Conservation (phyloP, 352 stramenopile species). For the Globisporangium camurandrum region DNA sequence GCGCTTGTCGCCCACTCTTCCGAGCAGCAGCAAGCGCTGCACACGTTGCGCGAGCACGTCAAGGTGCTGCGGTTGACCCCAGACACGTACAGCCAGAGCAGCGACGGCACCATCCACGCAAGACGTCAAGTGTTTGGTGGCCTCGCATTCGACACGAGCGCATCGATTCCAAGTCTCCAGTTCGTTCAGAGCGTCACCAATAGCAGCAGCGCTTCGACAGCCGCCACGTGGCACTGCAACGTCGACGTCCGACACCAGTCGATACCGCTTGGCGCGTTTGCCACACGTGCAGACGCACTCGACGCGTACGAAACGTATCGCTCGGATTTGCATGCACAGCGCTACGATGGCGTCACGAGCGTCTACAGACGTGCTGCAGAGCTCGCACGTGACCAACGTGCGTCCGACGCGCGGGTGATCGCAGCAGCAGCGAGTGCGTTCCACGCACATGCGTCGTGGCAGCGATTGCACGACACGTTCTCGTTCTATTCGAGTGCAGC, state of each 20-base stretch:
- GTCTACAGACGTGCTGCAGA: slow-evolving; percentile 20
- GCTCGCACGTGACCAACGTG: slow-evolving; percentile 16
- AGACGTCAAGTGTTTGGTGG: slow-evolving; percentile 9
- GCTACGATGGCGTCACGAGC: slow-evolving; percentile 16
- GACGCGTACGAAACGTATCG: slow-evolving; percentile 38
- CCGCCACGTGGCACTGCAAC: slow-evolving; percentile 40
- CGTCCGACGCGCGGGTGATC: slow-evolving; percentile 25
- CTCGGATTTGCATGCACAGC: slow-evolving; percentile 17
- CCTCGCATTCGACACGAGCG: slow-evolving; percentile 22
- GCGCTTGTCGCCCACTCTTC: slow-evolving; percentile 15
- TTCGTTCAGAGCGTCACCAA: slow-evolving; percentile 2
- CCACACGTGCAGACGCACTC: slow-evolving; percentile 29
- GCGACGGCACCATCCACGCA: slow-evolving; percentile 1
- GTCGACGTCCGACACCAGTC: slow-evolving; percentile 32
- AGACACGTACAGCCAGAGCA: not conserved
- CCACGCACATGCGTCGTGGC: slow-evolving; percentile 28
- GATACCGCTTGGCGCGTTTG: slow-evolving; percentile 29
- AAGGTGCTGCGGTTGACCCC: not conserved
- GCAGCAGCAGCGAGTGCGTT: slow-evolving; percentile 31
- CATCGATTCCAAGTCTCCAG: slow-evolving; percentile 38
- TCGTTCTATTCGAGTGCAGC: too few relatives aligned
- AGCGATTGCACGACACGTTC: slow-evolving; percentile 23
- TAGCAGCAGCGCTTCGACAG: not conserved
- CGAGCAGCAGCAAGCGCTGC: slow-evolving; percentile 19
- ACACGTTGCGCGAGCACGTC: slow-evolving; percentile 9